Evolutionary conservation across 2,329 filamentous ascomycete species (phyloP).

Genomic region (Colletotrichum sp.): DNA sequence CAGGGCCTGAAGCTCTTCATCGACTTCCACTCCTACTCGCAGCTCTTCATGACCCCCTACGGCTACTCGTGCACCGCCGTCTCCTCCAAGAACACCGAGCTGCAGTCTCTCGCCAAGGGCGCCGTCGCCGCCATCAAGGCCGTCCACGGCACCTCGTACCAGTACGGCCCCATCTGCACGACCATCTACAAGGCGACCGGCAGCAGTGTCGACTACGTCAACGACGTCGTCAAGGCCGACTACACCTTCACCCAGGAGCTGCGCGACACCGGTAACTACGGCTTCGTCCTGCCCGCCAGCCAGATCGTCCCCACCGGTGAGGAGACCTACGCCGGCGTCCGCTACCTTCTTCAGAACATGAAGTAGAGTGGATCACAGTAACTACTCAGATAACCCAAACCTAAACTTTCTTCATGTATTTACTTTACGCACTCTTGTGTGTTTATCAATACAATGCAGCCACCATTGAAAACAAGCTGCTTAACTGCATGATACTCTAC

Average conservation of each 20-base stretch:
- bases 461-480: neutral
- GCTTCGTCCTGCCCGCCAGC: slow-evolving; percentile 46
- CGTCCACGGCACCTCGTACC: slow-evolving; percentile 43
- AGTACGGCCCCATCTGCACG: slow-evolving; percentile 58
- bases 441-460: neutral
- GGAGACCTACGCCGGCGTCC: slow-evolving; percentile 53
- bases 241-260: slow-evolving; percentile 46
- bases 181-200: slow-evolving; percentile 65
- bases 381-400: neutral
- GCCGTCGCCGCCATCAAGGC: slow-evolving; percentile 54
- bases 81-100: slow-evolving; percentile 50
- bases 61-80: slow-evolving; percentile 61
- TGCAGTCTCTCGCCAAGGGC: slow-evolving; percentile 52
- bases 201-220: slow-evolving; percentile 49
- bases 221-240: slow-evolving; percentile 45
- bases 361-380: slow-evolving; percentile 23
- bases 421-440: neutral
- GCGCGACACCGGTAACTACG: slow-evolving; percentile 37
- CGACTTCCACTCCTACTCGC: slow-evolving; percentile 62
- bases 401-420: neutral
- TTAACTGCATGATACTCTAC: neutral
- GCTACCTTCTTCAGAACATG: slow-evolving; percentile 60
- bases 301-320: slow-evolving; percentile 49
- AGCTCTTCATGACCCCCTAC: slow-evolving; percentile 58
- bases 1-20: slow-evolving; percentile 60